These are phyloP conservation scores for Podospora australis DNA, from an alignment of 495 filamentous ascomycete genomes.

Conservation along the genomic window DNA sequence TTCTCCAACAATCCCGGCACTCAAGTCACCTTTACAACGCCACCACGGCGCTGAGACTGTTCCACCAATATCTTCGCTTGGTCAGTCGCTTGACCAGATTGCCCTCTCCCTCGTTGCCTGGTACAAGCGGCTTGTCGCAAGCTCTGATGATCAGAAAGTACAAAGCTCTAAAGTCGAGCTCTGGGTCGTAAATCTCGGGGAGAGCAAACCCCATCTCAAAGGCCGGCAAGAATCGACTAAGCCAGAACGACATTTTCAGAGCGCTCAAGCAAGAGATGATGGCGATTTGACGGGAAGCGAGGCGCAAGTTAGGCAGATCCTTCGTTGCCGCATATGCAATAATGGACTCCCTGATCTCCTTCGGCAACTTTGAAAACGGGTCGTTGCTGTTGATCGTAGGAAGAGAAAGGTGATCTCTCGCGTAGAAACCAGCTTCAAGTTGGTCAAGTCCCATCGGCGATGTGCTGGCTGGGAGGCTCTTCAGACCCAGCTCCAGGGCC, in stretches of 20 bases:
- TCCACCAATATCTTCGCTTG: conserved; percentile 16
- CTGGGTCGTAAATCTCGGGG: neutral
- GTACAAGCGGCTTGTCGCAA: neutral
- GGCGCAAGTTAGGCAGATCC: conserved; percentile 10
- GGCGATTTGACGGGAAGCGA: conserved; percentile 5
- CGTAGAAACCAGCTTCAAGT: neutral
- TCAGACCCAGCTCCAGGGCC: neutral
- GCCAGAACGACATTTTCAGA: conserved; percentile 8
- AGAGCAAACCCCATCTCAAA: conserved; percentile 18
- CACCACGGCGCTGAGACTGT: neutral
- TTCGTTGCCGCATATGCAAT: neutral
- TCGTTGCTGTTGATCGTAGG: neutral
- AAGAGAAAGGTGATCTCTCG: neutral
- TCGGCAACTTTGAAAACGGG: conserved; percentile 7
- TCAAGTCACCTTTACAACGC: too few relatives aligned
- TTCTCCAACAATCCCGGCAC: neutral
- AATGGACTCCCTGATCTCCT: conserved; percentile 6
- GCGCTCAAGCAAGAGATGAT: neutral
- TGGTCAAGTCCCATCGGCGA: neutral
- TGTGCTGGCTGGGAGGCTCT: neutral
- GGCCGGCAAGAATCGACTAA: conserved; percentile 13
- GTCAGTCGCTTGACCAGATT: neutral
- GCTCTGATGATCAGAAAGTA: conserved; percentile 11
- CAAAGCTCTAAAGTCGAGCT: conserved; percentile 13
- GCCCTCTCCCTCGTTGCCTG: neutral